These are phyloP conservation scores for Xylariaceae sp. DNA, from an alignment of 2,329 filamentous ascomycete genomes.

Conservation along the genomic window DNA sequence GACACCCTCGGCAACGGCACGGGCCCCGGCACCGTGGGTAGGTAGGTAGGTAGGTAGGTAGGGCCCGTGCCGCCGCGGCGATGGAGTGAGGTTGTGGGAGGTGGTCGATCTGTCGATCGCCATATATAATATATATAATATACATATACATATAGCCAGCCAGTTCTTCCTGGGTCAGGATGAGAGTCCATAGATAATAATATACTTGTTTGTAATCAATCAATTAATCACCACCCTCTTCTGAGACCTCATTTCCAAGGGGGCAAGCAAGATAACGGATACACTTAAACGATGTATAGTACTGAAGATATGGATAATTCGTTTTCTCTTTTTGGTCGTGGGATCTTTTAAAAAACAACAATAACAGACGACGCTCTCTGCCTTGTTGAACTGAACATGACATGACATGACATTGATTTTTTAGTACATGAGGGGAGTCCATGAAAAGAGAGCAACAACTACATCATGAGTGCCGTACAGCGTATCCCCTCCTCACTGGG, in stretches of 20 bases:
- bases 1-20: constrained; percentile 34
- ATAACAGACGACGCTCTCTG: background rate
- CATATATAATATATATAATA: no score
- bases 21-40: constrained; percentile 24
- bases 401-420: background rate
- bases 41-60: background rate
- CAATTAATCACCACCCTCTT: no score
- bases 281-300: no score
- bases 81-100: no score
- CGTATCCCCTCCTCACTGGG: constrained; percentile 8
- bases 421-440: constrained; percentile 35
- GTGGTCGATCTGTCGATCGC: no score
- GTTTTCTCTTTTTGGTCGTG: background rate
- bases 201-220: no score
- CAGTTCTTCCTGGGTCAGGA: no score
- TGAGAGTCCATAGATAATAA: no score
- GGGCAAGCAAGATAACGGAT: no score
- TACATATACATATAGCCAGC: no score
- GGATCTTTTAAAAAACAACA: background rate
- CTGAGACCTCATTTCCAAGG: no score
- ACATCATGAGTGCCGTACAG: constrained; percentile 16
- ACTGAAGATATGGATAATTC: background rate
- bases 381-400: background rate
- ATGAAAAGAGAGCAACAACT: constrained; percentile 24
- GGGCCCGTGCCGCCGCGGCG: no score